These are phyloP conservation scores for Potentilla sterilis DNA, from an alignment of 306 rosid species.

Conservation along the genomic window DNA sequence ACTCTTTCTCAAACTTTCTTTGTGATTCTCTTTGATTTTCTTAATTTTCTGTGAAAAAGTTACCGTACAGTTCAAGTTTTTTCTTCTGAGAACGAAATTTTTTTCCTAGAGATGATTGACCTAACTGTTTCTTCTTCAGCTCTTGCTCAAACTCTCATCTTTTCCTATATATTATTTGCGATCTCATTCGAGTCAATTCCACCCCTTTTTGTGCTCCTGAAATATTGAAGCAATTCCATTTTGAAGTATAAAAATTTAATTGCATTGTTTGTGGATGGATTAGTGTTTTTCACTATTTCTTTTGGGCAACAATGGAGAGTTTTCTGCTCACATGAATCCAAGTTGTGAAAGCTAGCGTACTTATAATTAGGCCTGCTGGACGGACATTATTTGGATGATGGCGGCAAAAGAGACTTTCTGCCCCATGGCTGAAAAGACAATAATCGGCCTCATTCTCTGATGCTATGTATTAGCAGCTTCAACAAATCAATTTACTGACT, in stretches of 20 bases:
- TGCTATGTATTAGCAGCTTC: background rate
- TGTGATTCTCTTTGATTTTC: background rate
- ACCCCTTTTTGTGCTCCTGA: background rate
- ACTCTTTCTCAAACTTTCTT: background rate
- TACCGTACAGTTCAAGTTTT: background rate
- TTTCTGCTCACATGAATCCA: background rate
- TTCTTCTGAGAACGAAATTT: background rate
- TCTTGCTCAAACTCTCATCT: background rate
- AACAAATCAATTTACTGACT: background rate
- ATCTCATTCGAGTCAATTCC: background rate
- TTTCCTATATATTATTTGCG: background rate
- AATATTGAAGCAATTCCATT: background rate
- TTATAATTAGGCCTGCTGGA: background rate
- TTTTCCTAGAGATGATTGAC: background rate
- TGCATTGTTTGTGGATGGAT: slow-evolving; percentile 1
- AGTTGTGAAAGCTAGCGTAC: background rate
- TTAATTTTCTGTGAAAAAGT: background rate
- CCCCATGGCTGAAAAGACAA: background rate
- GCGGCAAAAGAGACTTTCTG: background rate
- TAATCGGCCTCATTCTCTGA: background rate
- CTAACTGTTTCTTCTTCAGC: background rate
- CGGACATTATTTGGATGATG: background rate
- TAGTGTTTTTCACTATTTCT: background rate
- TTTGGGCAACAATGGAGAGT: background rate
- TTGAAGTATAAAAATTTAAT: background rate